Conservation (phyloP, 2,329 filamentous ascomycete genomes). For the Verticillium alfalfae region DNA sequence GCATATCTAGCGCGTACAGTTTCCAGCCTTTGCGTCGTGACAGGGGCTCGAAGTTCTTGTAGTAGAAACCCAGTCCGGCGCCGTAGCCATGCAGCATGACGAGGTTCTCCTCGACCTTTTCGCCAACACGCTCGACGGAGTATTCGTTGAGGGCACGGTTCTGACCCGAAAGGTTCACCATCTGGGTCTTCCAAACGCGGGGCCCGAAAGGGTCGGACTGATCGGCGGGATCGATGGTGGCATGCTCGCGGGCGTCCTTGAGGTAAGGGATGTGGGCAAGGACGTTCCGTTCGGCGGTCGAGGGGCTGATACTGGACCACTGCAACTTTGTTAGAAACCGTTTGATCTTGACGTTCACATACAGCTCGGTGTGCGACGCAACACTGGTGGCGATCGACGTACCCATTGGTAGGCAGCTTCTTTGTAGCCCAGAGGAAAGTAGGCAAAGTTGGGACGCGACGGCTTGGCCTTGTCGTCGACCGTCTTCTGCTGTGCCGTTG, state of each 20-base stretch:
- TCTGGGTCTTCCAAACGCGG: conserved; percentile 76
- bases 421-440: conserved; percentile 86
- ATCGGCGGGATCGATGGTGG: conserved; percentile 38
- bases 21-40: conserved; percentile 77
- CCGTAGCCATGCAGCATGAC: conserved; percentile 98
- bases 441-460: conserved; percentile 26
- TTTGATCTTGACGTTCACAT: conserved; percentile 7
- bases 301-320: conserved; percentile 84
- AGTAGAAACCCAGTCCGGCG: conserved; percentile 94
- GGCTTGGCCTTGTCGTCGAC: conserved; percentile 4
- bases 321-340: conserved; percentile 25
- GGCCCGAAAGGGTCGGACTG: conserved; percentile 74
- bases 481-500: conserved; percentile 3
- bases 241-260: conserved; percentile 66
- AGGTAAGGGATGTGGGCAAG: conserved; percentile 82
- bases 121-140: conserved; percentile 76
- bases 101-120: conserved; percentile 75
- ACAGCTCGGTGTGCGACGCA: neutral
- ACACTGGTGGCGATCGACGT: conserved; percentile 24
- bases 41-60: conserved; percentile 92
- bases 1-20: conserved; percentile 60
- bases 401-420: conserved; percentile 92
- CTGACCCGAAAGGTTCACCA: conserved; percentile 80
- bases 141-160: conserved; percentile 90
- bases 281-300: conserved; percentile 80